These are phyloP conservation scores for Vitis cinerea DNA, from an alignment of 164 flowering plant genomes.

Conservation along the genomic window DNA sequence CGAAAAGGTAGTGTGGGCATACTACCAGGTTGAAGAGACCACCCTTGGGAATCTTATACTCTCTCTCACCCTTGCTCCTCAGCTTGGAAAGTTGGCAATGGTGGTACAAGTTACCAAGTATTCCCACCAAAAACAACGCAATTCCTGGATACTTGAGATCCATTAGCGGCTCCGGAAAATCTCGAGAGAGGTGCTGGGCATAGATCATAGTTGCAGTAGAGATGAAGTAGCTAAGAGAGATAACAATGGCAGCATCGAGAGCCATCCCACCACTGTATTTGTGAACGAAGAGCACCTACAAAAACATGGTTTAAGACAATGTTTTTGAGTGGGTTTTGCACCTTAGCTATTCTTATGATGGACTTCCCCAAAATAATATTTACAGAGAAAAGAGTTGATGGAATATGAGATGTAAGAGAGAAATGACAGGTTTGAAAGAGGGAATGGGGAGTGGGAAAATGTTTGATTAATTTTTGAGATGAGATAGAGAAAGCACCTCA, in stretches of 20 bases:
- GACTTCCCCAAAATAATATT: no score
- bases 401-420: background rate
- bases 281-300: conserved; percentile 65
- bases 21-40: conserved; percentile 57
- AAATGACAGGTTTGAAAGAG: no score
- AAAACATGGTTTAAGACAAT: background rate
- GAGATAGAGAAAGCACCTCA: conserved; percentile 40
- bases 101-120: conserved; percentile 72
- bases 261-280: conserved; percentile 59
- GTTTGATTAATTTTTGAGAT: no score
- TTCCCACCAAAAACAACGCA: conserved; percentile 43
- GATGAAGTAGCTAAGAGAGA: conserved; percentile 39
- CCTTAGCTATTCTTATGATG: no score
- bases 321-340: no score
- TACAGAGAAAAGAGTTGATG: background rate
- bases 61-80: conserved; percentile 35
- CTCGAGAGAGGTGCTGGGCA: conserved; percentile 38
- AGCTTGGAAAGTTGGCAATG: conserved; percentile 57
- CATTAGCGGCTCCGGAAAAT: conserved; percentile 37
- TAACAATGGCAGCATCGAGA: conserved; percentile 32
- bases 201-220: conserved; percentile 43
- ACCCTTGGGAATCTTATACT: conserved; percentile 66
- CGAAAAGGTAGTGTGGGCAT: conserved; percentile 83
- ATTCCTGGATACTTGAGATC: conserved; percentile 51
- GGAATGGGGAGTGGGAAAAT: no score